Evolutionary conservation across 345 rosid species (phyloP).

Genomic region (Syzygium aromaticum): DNA sequence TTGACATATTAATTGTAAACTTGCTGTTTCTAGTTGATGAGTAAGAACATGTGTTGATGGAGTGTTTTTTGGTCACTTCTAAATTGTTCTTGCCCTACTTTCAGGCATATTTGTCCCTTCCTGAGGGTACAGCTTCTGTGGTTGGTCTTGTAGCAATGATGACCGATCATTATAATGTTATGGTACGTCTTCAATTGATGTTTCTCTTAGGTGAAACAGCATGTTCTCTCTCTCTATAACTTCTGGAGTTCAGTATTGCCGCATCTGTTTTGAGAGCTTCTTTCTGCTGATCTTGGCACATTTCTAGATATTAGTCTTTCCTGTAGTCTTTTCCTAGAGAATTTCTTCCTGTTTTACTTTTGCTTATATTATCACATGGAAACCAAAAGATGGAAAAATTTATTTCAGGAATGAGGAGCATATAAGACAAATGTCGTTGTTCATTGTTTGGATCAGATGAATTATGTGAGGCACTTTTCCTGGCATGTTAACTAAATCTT

Average conservation of each 20-base stretch:
- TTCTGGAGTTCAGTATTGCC: not conserved
- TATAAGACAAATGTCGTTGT: not conserved
- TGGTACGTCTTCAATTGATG: slow-evolving; percentile 39
- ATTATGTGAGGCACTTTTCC: not conserved
- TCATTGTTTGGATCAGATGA: not conserved
- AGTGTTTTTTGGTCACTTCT: not conserved
- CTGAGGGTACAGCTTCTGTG: slow-evolving; percentile 92
- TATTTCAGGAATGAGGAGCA: not conserved
- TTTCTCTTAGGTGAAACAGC: not conserved
- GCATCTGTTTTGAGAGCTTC: not conserved
- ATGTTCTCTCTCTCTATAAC: not conserved
- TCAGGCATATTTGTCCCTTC: slow-evolving; percentile 93
- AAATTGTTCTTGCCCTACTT: not conserved
- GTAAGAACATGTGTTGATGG: not conserved
- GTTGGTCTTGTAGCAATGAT: slow-evolving; percentile 97
- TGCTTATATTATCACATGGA: not conserved
- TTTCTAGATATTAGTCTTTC: not conserved
- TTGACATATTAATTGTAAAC: not conserved
- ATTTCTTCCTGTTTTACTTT: not conserved
- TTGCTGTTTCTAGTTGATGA: not conserved
- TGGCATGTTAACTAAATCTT: not conserved
- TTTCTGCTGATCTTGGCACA: not conserved
- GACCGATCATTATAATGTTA: slow-evolving; percentile 85
- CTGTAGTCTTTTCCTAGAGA: not conserved
- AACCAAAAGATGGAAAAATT: not conserved